These are phyloP conservation scores for Saccharum spontaneum DNA, from an alignment of 176 grass and related monocot species.

Conservation along the genomic window DNA sequence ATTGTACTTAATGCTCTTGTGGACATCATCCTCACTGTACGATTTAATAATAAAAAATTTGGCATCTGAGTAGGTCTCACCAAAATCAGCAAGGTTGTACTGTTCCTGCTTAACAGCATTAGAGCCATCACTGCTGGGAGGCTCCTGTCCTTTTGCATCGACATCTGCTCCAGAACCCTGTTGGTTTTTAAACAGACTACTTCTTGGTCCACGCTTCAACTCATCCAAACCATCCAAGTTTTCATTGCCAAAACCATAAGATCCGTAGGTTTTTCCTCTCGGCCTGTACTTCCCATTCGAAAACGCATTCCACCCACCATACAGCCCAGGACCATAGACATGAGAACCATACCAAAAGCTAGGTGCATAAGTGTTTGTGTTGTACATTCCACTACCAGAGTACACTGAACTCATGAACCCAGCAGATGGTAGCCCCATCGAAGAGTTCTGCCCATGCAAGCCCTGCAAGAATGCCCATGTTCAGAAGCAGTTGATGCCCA, in stretches of 20 bases:
- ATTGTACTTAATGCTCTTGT: not conserved
- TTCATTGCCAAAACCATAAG: slow-evolving; percentile 57
- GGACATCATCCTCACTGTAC: not conserved
- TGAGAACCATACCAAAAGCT: slow-evolving; percentile 59
- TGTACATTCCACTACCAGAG: slow-evolving; percentile 53
- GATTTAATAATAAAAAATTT: slow-evolving; percentile 28
- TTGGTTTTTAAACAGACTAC: slow-evolving; percentile 47
- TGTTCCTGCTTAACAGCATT: slow-evolving; percentile 49
- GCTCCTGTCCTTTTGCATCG: slow-evolving; percentile 46
- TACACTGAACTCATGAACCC: slow-evolving; percentile 60
- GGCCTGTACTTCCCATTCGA: slow-evolving; percentile 57
- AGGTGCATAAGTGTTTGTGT: slow-evolving; percentile 46
- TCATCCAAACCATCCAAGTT: slow-evolving; percentile 76
- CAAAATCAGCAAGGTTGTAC: slow-evolving; percentile 72
- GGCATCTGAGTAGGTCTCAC: slow-evolving; percentile 62
- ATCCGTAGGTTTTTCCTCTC: slow-evolving; percentile 56
- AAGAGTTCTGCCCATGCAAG: slow-evolving; percentile 14
- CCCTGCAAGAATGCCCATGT: slow-evolving; percentile 18
- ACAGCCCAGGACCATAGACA: slow-evolving; percentile 50
- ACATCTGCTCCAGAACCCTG: slow-evolving; percentile 32
- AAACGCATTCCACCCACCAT: slow-evolving; percentile 58
- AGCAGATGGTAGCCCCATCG: slow-evolving; percentile 17
- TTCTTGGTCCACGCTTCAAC: slow-evolving; percentile 71
- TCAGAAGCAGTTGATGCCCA: slow-evolving; percentile 18
- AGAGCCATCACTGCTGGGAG: slow-evolving; percentile 31